These are phyloP conservation scores for Septoria linicola DNA, from an alignment of 2,329 filamentous ascomycete genomes.

Conservation along the genomic window DNA sequence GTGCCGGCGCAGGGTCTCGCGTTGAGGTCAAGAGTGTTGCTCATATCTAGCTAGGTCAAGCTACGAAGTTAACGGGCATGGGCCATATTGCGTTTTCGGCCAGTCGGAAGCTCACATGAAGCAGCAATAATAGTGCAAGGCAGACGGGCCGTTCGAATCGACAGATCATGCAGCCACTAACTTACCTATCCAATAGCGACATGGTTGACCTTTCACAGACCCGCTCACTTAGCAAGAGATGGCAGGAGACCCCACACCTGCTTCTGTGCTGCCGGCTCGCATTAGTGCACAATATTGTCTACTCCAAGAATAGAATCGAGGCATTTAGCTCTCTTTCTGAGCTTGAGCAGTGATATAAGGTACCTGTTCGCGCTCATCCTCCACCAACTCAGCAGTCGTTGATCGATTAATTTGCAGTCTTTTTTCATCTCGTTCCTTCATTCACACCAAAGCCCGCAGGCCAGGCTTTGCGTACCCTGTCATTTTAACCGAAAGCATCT, in stretches of 20 bases:
- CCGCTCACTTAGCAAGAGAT: constrained; percentile 30
- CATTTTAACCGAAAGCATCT: constrained; percentile 40
- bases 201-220: constrained; percentile 22
- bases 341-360: constrained; percentile 49
- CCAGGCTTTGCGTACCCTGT: constrained; percentile 49
- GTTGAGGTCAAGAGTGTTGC: constrained; percentile 14
- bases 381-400: constrained; percentile 40
- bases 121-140: constrained; percentile 29
- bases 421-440: constrained; percentile 39
- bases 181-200: constrained; percentile 25
- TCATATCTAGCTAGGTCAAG: constrained; percentile 17
- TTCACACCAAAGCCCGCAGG: constrained; percentile 44
- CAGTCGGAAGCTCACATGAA: constrained; percentile 26
- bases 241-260: constrained; percentile 25
- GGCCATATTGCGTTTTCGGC: constrained; percentile 23
- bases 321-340: constrained; percentile 42
- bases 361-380: constrained; percentile 39
- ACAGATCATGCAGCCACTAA: constrained; percentile 32
- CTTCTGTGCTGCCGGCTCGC: constrained; percentile 15
- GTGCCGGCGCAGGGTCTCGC: constrained; percentile 19
- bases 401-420: constrained; percentile 50
- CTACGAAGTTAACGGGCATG: constrained; percentile 21
- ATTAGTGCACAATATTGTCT: constrained; percentile 22
- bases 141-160: constrained; percentile 27
- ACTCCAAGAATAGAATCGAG: constrained; percentile 51